Conservation (phyloP, 1,284 basidiomycete genomes). For the Leccinum proliferum region DNA sequence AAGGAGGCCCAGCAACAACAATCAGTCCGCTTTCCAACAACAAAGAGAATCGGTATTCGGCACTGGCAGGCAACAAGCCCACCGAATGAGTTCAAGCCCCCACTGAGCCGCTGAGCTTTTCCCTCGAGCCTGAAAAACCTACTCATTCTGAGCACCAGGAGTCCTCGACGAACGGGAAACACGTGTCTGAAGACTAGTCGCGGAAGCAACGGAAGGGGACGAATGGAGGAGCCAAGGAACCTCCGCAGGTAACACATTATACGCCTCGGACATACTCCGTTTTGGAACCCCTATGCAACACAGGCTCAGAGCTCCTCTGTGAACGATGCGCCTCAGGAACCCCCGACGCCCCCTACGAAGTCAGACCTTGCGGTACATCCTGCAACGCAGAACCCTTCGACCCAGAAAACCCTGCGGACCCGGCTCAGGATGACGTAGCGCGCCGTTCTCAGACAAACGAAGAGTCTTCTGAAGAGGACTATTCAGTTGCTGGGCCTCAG, state of each 20-base stretch:
- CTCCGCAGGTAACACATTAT: neutral
- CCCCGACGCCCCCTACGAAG: neutral
- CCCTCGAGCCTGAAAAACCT: neutral
- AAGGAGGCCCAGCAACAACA: too few relatives aligned
- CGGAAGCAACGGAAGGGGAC: neutral
- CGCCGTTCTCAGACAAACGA: neutral
- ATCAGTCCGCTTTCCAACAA: neutral
- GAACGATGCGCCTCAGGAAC: neutral
- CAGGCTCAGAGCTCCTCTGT: neutral
- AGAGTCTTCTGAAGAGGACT: neutral
- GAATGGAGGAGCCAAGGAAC: neutral
- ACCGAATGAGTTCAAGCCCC: neutral
- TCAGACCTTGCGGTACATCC: neutral
- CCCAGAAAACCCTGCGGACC: neutral
- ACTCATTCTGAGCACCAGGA: neutral
- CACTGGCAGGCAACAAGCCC: neutral
- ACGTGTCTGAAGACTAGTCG: neutral
- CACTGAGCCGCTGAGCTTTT: neutral
- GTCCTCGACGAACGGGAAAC: neutral
- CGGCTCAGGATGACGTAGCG: neutral
- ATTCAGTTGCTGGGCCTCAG: neutral
- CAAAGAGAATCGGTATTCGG: neutral
- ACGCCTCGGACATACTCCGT: neutral
- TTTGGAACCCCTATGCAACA: neutral
- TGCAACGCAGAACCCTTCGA: neutral